Base-by-base conservation (phyloP, 139 green algal species). In the Chlamydomonas sp. region DNA sequence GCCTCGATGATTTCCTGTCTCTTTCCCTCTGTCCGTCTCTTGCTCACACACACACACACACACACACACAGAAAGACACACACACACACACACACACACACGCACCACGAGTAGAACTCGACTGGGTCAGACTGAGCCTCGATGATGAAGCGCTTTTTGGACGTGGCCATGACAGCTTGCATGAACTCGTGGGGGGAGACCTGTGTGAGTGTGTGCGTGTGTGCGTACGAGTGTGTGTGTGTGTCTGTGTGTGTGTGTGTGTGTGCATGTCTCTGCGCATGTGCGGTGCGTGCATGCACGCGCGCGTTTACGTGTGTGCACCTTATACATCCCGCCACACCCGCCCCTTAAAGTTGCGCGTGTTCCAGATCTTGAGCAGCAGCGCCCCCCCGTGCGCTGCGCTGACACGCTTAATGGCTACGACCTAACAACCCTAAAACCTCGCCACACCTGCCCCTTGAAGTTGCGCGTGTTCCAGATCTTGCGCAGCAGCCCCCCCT, bases 171-270 rank as follows among this genome's bases (percentile, higher is more conserved):
- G 0, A 98, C 90, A 3, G 84, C 89, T 69, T 96, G 91, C 81
- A 97, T 91, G 78, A 99, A 97, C 87, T 98, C 94, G 78, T 98
- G 93, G 0, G 93, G 93, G 6, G 82, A 92, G 16, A 89, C 86
- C 85, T 90, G 73, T 2, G 64, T 31, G 48, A 6, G 47, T 20
- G 60, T 28, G 39, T 26, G 48, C 10, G 60, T 6, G 29, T 63
- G n/a, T 16, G 54, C 13, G 13, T 16, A 63, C 13, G 54, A 34
- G 54, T 28, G 16, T 63, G 13, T 54, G 43, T 54, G 22, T 28
- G 22, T 57, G 22, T 28, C 22, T 16, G 47, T 57, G 47, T 16
- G 37, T 13, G 22, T 58, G 36, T 5, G 22, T 24, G 58, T 36
- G 24, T 24, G 28, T 35, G 59, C n/a, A n/a, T n/a, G n/a, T n/a